Conservation (phyloP, 345 rosid species). For the Populus nigra region DNA sequence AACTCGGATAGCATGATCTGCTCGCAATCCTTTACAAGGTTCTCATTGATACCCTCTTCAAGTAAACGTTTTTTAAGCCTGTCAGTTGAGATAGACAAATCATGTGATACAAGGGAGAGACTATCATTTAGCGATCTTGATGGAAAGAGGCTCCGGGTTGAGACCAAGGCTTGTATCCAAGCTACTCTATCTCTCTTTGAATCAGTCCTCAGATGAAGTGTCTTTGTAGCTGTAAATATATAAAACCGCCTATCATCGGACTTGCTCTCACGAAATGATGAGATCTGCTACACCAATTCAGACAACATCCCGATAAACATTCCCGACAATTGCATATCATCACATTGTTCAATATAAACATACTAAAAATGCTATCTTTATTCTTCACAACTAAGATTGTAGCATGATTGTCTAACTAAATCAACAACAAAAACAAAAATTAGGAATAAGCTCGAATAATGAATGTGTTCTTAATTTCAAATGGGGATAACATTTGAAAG, state of each 20-base stretch:
- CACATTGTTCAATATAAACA: conserved; percentile 1
- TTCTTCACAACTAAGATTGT: not conserved
- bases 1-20: conserved; percentile 87
- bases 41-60: conserved; percentile 63
- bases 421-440: not conserved
- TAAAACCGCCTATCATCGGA: conserved; percentile 87
- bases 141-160: conserved; percentile 61
- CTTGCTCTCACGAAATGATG: conserved; percentile 96
- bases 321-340: not conserved
- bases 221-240: conserved; percentile 94
- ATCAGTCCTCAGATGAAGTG: conserved; percentile 89
- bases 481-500: no score
- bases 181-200: conserved; percentile 74
- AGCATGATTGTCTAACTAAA: conserved; percentile 6
- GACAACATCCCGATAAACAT: conserved; percentile 18
- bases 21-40: conserved; percentile 81
- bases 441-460: not conserved
- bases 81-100: conserved; percentile 73
- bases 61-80: conserved; percentile 63
- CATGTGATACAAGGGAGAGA: conserved; percentile 52
- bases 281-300: conserved; percentile 57
- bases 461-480: not conserved
- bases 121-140: conserved; percentile 57
- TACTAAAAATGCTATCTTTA: not conserved
- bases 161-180: conserved; percentile 90